Evolutionary conservation across 305 asterid species (phyloP), one percentile per base, ranked within the genome.

Genomic region (Rubia tinctorum): DNA sequence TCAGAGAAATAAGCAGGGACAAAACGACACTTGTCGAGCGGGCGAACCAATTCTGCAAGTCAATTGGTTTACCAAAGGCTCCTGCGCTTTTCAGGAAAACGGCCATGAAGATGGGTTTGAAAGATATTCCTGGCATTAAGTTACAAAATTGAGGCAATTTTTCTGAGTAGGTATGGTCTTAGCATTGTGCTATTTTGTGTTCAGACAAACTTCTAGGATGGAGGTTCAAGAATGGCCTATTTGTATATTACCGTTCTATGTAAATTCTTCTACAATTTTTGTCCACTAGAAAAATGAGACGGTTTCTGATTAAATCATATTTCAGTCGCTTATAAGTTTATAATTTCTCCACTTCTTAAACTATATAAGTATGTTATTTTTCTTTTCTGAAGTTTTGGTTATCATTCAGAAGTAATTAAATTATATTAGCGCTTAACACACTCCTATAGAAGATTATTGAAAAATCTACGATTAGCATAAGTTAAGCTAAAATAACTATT

Each of bases 81-180:
- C 99, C 99, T 75, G 76, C 93, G 3, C 79, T 94, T 59, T 86
- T 74, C 80, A 82, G 97, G 56, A 91, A 78, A 78, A 91, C 97
- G 69, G 97, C 91, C 5, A 15, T 90, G 47, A 94, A 90, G 82
- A 94, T 94, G 99, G 97, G 99, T 76, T 78, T 94, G 78, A 94
- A 87, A 88, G 93, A 71, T 75, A 82, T 90, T 77, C 88, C 91
- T 1, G 97, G 97, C 81, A 90, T 94, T 72, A 82, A 79, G 13
- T 77, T 86, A 64, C 86, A 88, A 6, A 91, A 88, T 72, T 91
- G 86, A 84, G 75, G 34, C 30, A 56, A 0, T 7, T 0, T 15
- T n/a, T 37, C 17, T 18, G 23, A 6, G 59, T 53, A 53, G 23
- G 59, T 53, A 53, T 53, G 22, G 23, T 18, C 53, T 45, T 45